These are phyloP conservation scores for Blastobotrys persicus DNA, from an alignment of 1,139 yeast species.

Conservation along the genomic window DNA sequence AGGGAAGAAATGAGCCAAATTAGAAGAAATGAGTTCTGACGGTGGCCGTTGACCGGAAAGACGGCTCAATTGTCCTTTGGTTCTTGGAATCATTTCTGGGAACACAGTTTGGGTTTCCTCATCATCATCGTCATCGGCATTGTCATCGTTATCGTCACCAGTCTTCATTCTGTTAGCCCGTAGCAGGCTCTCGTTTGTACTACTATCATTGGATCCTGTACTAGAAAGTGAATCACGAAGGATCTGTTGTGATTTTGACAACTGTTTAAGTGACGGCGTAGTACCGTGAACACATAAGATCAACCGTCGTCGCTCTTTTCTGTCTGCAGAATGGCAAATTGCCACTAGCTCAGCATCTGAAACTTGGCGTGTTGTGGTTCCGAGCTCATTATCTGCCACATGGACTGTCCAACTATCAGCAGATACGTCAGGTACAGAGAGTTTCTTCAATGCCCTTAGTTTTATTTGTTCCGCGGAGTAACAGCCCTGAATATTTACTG, in stretches of 20 bases:
- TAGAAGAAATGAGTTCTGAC: slow-evolving; percentile 84
- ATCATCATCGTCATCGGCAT: slow-evolving; percentile 16
- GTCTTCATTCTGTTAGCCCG: slow-evolving; percentile 4
- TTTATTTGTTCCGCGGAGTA: slow-evolving; percentile 79
- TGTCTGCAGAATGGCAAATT: slow-evolving; percentile 71
- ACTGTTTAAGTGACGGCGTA: slow-evolving; percentile 63
- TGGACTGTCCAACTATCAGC: slow-evolving; percentile 53
- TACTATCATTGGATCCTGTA: slow-evolving; percentile 11
- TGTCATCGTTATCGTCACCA: slow-evolving; percentile 18
- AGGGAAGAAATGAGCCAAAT: slow-evolving; percentile 89
- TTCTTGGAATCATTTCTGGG: slow-evolving; percentile 14
- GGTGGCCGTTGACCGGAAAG: slow-evolving; percentile 92
- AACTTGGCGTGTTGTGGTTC: slow-evolving; percentile 49
- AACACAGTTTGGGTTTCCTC: slow-evolving; percentile 17
- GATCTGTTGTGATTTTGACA: slow-evolving; percentile 56
- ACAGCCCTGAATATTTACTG: slow-evolving; percentile 75
- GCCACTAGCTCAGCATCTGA: slow-evolving; percentile 81
- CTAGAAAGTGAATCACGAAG: slow-evolving; percentile 24
- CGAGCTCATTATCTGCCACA: slow-evolving; percentile 40
- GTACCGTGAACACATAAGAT: slow-evolving; percentile 66
- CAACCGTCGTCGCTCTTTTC: slow-evolving; percentile 69
- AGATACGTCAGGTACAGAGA: slow-evolving; percentile 46
- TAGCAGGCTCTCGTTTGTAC: slow-evolving; percentile 11
- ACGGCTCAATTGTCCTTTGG: slow-evolving; percentile 9
- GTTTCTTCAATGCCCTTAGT: slow-evolving; percentile 60